Percentiles rank a stretch among this genome's conserved stretches.
Conservation (phyloP, 169 alveolate species). For the Eimeria necatrix region DNA sequence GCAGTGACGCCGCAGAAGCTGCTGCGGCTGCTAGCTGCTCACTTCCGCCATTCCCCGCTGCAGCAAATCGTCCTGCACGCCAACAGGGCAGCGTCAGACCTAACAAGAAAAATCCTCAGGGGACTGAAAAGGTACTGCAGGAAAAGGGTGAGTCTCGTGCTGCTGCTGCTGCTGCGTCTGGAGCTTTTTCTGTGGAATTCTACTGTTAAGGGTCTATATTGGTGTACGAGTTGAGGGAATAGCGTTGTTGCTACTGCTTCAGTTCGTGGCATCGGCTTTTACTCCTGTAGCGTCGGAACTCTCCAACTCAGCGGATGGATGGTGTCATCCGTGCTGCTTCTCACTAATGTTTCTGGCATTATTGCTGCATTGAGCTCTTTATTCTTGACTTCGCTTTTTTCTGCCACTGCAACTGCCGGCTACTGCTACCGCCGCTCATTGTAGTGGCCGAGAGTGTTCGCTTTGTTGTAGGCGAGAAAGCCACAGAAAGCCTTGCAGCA, state of each 20-base stretch:
- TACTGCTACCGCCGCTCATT: neutral
- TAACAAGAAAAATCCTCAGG: neutral
- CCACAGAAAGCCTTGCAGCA: slow-evolving; percentile 12
- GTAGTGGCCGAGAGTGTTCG: neutral
- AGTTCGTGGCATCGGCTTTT: neutral
- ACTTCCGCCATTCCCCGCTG: neutral
- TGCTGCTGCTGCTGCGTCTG: neutral
- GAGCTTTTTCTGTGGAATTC: neutral
- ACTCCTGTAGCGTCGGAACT: neutral
- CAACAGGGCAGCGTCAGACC: slow-evolving; percentile 32
- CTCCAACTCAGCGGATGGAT: too few relatives aligned
- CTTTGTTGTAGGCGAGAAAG: neutral
- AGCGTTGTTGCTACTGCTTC: neutral
- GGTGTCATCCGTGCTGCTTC: too few relatives aligned
- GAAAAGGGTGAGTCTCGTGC: neutral
- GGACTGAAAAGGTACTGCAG: neutral
- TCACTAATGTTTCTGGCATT: neutral
- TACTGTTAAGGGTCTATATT: neutral
- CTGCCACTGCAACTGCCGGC: neutral
- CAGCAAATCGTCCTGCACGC: slow-evolving; percentile 2
- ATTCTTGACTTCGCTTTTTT: neutral
- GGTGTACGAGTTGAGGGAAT: neutral
- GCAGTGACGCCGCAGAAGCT: slow-evolving; percentile 54
- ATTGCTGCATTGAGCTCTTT: neutral
- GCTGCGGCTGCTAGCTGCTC: slow-evolving; percentile 2